Evolutionary conservation across 768 basidiomycete species (phyloP), one percentile per base, ranked within the genome.

Genomic region (Lactarius psammicola): DNA sequence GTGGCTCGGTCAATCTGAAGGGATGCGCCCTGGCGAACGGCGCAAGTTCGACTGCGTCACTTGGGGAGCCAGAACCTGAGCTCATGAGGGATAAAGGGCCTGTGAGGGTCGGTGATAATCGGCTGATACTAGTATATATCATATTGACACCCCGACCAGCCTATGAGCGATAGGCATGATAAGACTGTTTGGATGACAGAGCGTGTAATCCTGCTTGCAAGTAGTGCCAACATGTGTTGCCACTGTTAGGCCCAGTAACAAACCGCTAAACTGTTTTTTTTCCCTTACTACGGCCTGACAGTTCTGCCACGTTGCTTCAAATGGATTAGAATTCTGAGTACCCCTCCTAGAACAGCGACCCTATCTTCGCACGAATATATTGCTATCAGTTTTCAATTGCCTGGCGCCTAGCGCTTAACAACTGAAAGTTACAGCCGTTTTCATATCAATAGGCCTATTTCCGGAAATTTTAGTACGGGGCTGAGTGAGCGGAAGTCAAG

Each of bases 1-100:
- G 80, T 15, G 79, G 65, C 31, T 71, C 68, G 13, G 78, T 80
- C 40, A 76, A 68, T 68, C 70, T 73, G 62, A 81, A 81, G 20
- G 70, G 70, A 28, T 68, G 64, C 13, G 53, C 54, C n/a, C 46
- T 23, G 30, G 23, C 38, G 54, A 67, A 60, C n/a, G 63, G 53
- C 31, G 49, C 49, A 28, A 58, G 49, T n/a, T 62, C 51, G 17
- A 56, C 28, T 6, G 23, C 23, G 31, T 26, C 15, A 23, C 46
- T 42, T 36, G 30, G 36, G 23, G 49, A 18, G 13, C 51, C 28
- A 53, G 65, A 66, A 42, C 31, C 4, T 10, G 40, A 59, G 5
- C 40, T 8, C 62, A 58, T 66, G n/a, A 26, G 30, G 23, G 51
- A 30, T 23, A n/a, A n/a, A n/a, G n/a, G n/a, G n/a, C n/a, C n/a